A percentile compares a stretch with the other conserved stretches of the same genome.
These are phyloP conservation scores for Cnidoscolus chayamansa DNA, from an alignment of 441 rosid species.

Conservation along the genomic window DNA sequence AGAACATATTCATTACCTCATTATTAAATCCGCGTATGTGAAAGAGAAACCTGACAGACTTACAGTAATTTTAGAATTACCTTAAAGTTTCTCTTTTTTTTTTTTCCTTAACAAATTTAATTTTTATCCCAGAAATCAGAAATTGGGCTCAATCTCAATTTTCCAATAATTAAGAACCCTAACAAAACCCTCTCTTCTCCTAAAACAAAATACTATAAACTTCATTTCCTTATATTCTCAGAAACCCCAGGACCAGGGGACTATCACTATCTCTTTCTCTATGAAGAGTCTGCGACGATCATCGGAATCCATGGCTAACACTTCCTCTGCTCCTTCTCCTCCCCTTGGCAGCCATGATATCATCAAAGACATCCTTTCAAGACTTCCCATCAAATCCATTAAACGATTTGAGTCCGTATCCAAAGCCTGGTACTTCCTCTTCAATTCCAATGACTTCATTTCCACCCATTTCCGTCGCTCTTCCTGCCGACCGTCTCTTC, in stretches of 20 bases:
- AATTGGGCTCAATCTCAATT: too few relatives aligned
- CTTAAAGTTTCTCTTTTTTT: too few relatives aligned
- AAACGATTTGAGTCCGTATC: slow-evolving; percentile 37
- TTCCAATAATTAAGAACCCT: neutral
- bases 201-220: too few relatives aligned
- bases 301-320: neutral
- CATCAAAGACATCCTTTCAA: slow-evolving; percentile 26
- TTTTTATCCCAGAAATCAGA: too few relatives aligned
- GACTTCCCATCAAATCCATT: slow-evolving; percentile 34
- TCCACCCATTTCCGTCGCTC: slow-evolving; percentile 28
- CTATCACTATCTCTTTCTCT: neutral
- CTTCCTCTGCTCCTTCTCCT: neutral
- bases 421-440: slow-evolving; percentile 25
- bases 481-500: slow-evolving; percentile 15
- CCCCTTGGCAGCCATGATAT: slow-evolving; percentile 6
- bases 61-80: too few relatives aligned
- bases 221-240: neutral
- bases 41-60: too few relatives aligned
- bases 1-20: too few relatives aligned
- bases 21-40: too few relatives aligned
- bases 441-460: slow-evolving; percentile 24
- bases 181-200: neutral
- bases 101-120: too few relatives aligned
- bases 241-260: neutral
- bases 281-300: slow-evolving; percentile 22